Conservation (phyloP, 768 basidiomycete species). For the Tricholoma bakamatsutake region DNA sequence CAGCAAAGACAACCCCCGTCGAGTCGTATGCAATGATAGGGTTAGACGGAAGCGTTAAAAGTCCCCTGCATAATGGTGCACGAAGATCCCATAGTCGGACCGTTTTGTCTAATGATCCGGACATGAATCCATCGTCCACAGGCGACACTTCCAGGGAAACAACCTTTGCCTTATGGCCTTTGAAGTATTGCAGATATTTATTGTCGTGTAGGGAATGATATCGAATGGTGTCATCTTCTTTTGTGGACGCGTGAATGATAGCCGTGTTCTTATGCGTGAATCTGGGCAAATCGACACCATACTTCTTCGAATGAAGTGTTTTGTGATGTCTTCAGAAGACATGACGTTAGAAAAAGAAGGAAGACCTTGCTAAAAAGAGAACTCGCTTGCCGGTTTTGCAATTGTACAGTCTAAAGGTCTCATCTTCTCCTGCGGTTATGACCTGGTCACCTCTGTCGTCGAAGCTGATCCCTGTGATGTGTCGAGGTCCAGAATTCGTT, state of each 20-base stretch:
- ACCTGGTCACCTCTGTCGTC: slow-evolving; percentile 87
- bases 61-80: slow-evolving; percentile 68
- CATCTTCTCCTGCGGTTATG: slow-evolving; percentile 88
- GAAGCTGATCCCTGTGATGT: slow-evolving; percentile 86
- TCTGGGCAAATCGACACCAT: slow-evolving; percentile 90
- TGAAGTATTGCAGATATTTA: slow-evolving; percentile 93
- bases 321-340: slow-evolving; percentile 54
- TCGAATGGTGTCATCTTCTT: slow-evolving; percentile 90
- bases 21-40: slow-evolving; percentile 84
- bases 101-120: slow-evolving; percentile 88
- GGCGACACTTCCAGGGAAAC: slow-evolving; percentile 90
- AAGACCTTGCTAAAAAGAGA: slow-evolving; percentile 15
- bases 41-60: slow-evolving; percentile 65
- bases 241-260: slow-evolving; percentile 88
- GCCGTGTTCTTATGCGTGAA: slow-evolving; percentile 89
- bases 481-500: slow-evolving; percentile 46
- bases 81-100: slow-evolving; percentile 96
- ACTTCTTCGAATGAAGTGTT: slow-evolving; percentile 89
- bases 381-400: slow-evolving; percentile 93
- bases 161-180: slow-evolving; percentile 87
- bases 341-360: slow-evolving; percentile 15
- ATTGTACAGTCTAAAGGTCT: slow-evolving; percentile 84
- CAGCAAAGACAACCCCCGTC: slow-evolving; percentile 79
- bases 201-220: slow-evolving; percentile 97
- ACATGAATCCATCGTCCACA: slow-evolving; percentile 93